phyloP scores from a whole-genome alignment of 2,329 filamentous ascomycete species.

The Arthrobotrys iridis region DNA sequence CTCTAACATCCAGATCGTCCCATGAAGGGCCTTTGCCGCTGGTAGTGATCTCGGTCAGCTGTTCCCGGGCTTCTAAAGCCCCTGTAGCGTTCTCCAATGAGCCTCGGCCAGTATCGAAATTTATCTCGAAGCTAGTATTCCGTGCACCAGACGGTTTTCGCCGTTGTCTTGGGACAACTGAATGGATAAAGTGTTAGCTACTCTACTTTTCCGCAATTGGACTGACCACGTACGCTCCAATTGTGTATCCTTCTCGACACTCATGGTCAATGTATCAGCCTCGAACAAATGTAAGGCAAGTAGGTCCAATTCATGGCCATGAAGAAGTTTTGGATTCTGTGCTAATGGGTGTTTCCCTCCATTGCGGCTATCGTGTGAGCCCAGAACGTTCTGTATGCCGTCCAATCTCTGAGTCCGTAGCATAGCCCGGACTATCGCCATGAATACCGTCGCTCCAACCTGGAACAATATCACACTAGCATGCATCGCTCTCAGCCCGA shows the following conservation, averaged over 20 bases:
- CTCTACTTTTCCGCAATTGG: too few species aligned
- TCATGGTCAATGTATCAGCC: constrained; percentile 15
- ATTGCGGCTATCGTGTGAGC: not conserved
- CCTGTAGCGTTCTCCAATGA: not conserved
- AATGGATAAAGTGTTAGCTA: not conserved
- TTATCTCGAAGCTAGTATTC: not conserved
- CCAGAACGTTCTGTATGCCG: constrained; percentile 21
- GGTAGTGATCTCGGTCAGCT: constrained; percentile 18
- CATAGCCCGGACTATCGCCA: constrained; percentile 53
- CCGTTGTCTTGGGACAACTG: not conserved
- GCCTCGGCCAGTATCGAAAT: not conserved
- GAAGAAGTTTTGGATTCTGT: constrained; percentile 24
- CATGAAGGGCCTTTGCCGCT: constrained; percentile 13
- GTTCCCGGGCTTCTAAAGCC: constrained; percentile 19
- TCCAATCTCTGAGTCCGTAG: constrained; percentile 48
- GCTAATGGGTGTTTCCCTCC: constrained; percentile 4
- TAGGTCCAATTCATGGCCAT: constrained; percentile 40
- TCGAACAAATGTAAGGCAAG: constrained; percentile 37
- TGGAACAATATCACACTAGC: constrained; percentile 53
- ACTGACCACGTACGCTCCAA: constrained; percentile 3
- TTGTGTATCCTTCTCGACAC: not conserved
- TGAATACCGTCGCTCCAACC: constrained; percentile 46
- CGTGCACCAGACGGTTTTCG: not conserved
- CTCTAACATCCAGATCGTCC: constrained; percentile 25
- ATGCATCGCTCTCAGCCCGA: constrained; percentile 55